Conservation (phyloP, 176 grass and related monocot genomes). For the Stipa capillata region DNA sequence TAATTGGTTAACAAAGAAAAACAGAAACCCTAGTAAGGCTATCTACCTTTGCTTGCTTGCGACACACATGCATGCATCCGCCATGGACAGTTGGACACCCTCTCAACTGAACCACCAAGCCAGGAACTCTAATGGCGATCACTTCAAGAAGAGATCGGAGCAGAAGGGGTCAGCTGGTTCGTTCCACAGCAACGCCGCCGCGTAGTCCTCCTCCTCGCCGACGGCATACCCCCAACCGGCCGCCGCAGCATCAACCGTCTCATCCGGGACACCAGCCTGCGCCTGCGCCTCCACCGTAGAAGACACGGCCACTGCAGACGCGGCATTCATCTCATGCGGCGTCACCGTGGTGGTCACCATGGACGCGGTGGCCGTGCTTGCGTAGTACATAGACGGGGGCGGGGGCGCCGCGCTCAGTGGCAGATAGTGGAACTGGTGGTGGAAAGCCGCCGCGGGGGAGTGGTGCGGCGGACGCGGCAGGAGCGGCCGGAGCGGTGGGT, state of each 20-base stretch:
- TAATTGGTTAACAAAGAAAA: neutral
- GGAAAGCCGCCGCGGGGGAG: neutral
- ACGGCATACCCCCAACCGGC: slow-evolving; percentile 7
- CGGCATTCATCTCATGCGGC: slow-evolving; percentile 15
- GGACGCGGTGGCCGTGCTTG: slow-evolving; percentile 10
- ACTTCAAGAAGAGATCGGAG: slow-evolving; percentile 63
- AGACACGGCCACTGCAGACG: neutral
- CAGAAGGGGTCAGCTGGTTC: slow-evolving; percentile 57
- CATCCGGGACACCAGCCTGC: neutral
- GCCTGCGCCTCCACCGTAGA: neutral
- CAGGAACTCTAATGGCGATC: neutral
- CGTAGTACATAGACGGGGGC: slow-evolving; percentile 22
- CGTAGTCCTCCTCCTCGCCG: slow-evolving; percentile 55
- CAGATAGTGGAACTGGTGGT: slow-evolving; percentile 2
- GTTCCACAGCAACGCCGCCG: slow-evolving; percentile 60
- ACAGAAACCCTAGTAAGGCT: slow-evolving; percentile 27
- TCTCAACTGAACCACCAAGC: too few relatives aligned
- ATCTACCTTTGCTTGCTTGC: slow-evolving; percentile 25
- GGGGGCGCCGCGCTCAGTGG: neutral
- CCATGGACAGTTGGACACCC: neutral
- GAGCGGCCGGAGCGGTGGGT: slow-evolving; percentile 4
- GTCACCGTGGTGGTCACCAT: slow-evolving; percentile 23
- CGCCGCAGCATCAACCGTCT: neutral
- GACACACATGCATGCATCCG: neutral
- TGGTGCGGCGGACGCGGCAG: slow-evolving; percentile 17